phyloP scores from a whole-genome alignment of 495 filamentous ascomycete genomes.

The Hyaloscypha variabilis region DNA sequence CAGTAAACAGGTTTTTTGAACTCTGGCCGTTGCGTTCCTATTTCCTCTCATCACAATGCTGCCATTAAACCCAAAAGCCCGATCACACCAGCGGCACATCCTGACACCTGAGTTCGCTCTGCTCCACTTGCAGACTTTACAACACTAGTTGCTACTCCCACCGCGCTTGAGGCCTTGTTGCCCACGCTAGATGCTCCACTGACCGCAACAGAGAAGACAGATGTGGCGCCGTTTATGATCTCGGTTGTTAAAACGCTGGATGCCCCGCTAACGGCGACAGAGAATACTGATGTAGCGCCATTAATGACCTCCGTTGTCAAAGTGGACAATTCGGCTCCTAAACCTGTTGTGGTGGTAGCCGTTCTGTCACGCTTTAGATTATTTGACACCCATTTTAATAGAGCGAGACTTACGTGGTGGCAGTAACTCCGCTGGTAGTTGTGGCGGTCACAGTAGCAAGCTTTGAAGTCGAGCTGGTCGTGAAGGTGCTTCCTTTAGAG shows the following conservation, averaged over 20 bases:
- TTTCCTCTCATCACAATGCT: constrained; percentile 9
- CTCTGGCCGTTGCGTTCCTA: not conserved
- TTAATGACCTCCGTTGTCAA: constrained; percentile 15
- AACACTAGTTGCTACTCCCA: not conserved
- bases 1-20: not conserved
- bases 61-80: constrained; percentile 17
- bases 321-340: not conserved
- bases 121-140: not conserved
- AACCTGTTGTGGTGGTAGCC: not conserved
- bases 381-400: not conserved
- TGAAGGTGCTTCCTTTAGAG: constrained; percentile 11
- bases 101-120: constrained; percentile 3
- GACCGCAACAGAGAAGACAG: constrained; percentile 13
- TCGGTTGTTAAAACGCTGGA: too few species aligned
- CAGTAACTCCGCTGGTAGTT: not conserved
- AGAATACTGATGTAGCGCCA: constrained; percentile 20
- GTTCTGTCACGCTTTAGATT: not conserved
- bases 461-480: constrained; percentile 8
- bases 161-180: constrained; percentile 7
- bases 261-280: constrained; percentile 8
- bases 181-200: constrained; percentile 5
- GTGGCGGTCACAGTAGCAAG: not conserved
- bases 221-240: constrained; percentile 20
- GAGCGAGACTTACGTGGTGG: not conserved
- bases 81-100: constrained; percentile 11